phyloP scores from a whole-genome alignment of 768 basidiomycete species.

The Termitomyces sp. region DNA sequence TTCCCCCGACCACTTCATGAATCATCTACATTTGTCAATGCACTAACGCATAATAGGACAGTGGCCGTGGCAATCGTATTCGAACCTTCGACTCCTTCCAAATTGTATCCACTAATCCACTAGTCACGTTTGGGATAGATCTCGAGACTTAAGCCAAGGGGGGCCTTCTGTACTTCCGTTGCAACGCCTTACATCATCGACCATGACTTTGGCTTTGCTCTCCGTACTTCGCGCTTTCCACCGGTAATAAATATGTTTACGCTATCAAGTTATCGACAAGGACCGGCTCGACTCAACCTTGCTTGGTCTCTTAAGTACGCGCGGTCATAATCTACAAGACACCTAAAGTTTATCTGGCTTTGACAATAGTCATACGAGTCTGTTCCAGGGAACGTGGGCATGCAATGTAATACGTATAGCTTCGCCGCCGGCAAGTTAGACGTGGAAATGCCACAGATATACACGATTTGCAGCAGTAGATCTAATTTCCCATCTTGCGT shows the following conservation, averaged over 20 bases:
- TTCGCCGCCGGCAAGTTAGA: not conserved
- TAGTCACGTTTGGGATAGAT: not conserved
- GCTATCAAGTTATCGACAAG: not conserved
- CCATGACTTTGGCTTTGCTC: not conserved
- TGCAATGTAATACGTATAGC: not conserved
- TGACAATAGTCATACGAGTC: not conserved
- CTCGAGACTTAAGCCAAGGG: not conserved
- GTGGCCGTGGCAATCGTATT: not conserved
- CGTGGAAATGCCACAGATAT: not conserved
- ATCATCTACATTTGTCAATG: not conserved
- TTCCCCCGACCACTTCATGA: not conserved
- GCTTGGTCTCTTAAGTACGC: not conserved
- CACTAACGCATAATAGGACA: not conserved
- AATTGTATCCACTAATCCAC: not conserved
- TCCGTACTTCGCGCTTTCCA: not conserved
- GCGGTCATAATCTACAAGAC: not conserved
- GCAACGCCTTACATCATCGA: not conserved
- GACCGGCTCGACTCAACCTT: not conserved
- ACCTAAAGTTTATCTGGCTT: not conserved
- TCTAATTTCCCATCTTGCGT: not conserved
- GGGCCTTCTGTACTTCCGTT: not conserved
- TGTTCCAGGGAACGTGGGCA: not conserved
- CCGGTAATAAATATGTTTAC: not conserved
- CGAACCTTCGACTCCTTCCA: not conserved
- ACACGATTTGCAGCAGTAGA: not conserved